Conservation (phyloP, 1,139 yeast genomes). For the Yamadazyma dushanensis region DNA sequence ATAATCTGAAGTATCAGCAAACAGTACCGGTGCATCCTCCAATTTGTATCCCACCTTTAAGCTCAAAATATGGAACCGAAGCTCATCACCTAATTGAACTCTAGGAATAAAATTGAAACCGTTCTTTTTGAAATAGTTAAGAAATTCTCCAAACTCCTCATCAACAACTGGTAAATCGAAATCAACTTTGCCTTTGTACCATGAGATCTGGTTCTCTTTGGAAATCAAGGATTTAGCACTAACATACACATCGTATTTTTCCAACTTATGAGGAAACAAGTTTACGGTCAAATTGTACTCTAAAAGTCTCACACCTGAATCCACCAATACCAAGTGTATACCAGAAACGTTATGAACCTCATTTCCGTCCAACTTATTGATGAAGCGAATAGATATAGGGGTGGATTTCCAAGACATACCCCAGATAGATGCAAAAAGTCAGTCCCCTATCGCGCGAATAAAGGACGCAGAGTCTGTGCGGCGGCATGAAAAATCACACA, state of each 20-base stretch:
- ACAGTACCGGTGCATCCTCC: conserved; percentile 6
- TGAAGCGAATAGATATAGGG: conserved; percentile 29
- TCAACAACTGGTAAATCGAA: conserved; percentile 9
- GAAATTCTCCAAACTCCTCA: conserved; percentile 11
- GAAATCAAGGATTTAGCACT: conserved; percentile 17
- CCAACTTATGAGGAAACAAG: conserved; percentile 15
- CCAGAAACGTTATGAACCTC: conserved; percentile 29
- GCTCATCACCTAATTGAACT: conserved; percentile 16
- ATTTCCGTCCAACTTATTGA: conserved; percentile 13
- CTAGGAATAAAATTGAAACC: conserved; percentile 34
- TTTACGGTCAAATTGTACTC: conserved; percentile 15
- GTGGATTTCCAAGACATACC: conserved; percentile 22
- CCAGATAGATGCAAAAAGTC: neutral
- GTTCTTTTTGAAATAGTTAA: conserved; percentile 19
- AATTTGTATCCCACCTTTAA: conserved; percentile 5
- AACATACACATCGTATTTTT: conserved; percentile 22
- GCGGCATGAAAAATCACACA: conserved; percentile 1
- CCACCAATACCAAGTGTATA: conserved; percentile 20
- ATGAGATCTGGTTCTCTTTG: conserved; percentile 18
- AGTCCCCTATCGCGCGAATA: neutral
- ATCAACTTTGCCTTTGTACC: conserved; percentile 20
- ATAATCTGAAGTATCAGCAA: conserved; percentile 7
- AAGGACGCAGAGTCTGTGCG: neutral
- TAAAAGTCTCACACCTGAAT: conserved; percentile 4
- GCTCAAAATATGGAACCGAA: conserved; percentile 4